These are phyloP conservation scores for Fomitopsis palustris DNA, from an alignment of 1,284 basidiomycete species.

Conservation along the genomic window DNA sequence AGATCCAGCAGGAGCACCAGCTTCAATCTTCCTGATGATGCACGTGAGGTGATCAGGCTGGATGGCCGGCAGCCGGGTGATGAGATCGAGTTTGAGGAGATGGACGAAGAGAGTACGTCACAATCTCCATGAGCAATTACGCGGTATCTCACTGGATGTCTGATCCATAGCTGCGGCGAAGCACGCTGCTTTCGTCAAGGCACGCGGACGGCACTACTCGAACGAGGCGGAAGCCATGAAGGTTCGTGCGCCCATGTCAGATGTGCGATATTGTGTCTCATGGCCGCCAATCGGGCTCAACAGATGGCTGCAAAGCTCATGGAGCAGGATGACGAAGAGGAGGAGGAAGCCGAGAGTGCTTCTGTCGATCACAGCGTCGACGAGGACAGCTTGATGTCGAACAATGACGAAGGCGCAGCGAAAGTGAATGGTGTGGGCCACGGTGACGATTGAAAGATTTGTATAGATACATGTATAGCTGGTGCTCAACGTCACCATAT, in stretches of 20 bases:
- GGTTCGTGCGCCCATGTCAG: constrained; percentile 36
- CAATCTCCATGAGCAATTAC: background rate
- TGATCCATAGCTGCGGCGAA: constrained; percentile 62
- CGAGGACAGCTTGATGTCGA: constrained; percentile 26
- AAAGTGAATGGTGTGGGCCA: constrained; percentile 28
- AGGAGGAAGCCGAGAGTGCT: constrained; percentile 36
- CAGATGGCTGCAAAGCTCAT: constrained; percentile 65
- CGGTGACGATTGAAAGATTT: background rate
- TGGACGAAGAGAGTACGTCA: constrained; percentile 80
- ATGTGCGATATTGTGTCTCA: background rate
- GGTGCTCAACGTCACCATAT: background rate
- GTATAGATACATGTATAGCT: background rate
- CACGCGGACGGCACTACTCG: constrained; percentile 83
- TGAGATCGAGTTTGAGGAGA: constrained; percentile 72
- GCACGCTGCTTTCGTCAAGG: constrained; percentile 80
- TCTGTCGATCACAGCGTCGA: constrained; percentile 24
- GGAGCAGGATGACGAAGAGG: constrained; percentile 66
- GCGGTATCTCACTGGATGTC: constrained; percentile 1
- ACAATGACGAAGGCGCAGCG: constrained; percentile 22
- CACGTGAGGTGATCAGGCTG: constrained; percentile 49
- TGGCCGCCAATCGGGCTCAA: constrained; percentile 6
- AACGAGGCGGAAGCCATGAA: constrained; percentile 94
- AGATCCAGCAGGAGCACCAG: constrained; percentile 78
- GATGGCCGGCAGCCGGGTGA: constrained; percentile 40
- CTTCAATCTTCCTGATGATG: constrained; percentile 74